Base-by-base conservation (phyloP, 495 filamentous ascomycete species). In the Cladorrhinum samala region DNA sequence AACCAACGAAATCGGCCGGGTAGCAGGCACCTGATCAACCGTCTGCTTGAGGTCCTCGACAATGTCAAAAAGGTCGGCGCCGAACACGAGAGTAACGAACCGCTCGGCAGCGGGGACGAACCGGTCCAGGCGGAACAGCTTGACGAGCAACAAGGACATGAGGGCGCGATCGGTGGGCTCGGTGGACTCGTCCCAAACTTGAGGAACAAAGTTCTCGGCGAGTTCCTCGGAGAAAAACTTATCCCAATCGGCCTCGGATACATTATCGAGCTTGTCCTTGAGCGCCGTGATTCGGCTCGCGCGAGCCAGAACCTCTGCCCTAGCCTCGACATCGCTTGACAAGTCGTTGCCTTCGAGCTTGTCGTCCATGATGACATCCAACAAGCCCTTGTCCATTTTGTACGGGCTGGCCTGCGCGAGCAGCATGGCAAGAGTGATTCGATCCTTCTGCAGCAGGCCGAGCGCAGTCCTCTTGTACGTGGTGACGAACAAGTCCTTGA, bases 361-460 rank as follows among this genome's bases (percentile, higher is more conserved):
- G 51, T 87, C 78, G 64, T 95, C 93, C 3, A 97, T 77, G 37
- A 97, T 87, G 16, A 79, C 76, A 59, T 96, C 93, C 56, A 98
- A 83, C 41, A 97, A 77, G 13, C 75, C 72, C 68, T 89, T 91
- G 65, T 97, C 91, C 87, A 96, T 95, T 59, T 88, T 80, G 73
- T 89, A 96, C 5, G 93, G 91, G 25, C 91, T 85, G 23, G 91
- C 93, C 69, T 96, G 92, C 13, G 91, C 91, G 49, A 99, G 83
- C 42, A 99, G 83, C 76, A 99, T 91, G n/a, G 92, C 94, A 25
- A 99, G 73, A 1, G 91, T 95, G 50, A 96, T 82, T 19, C 89
- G 86, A 64, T 99, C 93, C 65, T 91, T 95, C 64, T 99, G 93
- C 47, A 97, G 74, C 23, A 99, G 71, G 41, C 90, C 88, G n/a